phyloP scores from a whole-genome alignment of 140 eudicot genomes.

The Cichorium intybus region DNA sequence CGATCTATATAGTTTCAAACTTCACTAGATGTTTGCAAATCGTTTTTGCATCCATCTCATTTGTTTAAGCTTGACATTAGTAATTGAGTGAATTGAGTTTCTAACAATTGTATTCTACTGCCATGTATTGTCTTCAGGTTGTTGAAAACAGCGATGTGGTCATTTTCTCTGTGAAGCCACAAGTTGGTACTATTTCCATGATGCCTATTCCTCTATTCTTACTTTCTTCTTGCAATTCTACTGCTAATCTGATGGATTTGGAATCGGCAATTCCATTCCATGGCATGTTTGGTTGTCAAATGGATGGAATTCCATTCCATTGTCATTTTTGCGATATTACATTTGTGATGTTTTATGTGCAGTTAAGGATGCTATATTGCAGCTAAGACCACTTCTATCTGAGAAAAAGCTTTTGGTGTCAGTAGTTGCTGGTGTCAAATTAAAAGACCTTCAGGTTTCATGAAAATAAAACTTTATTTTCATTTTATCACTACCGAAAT shows the following conservation, averaged over 20 bases:
- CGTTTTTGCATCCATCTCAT: too few species aligned
- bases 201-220: slow-evolving; percentile 1
- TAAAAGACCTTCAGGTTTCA: slow-evolving; percentile 85
- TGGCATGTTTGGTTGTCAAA: too few species aligned
- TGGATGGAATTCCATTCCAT: too few species aligned
- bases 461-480: neutral
- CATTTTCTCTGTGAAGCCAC: slow-evolving; percentile 82
- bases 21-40: too few species aligned
- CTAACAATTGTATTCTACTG: neutral
- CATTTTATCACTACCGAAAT: neutral
- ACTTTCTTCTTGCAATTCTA: slow-evolving; percentile 9
- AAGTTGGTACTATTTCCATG: slow-evolving; percentile 55
- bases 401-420: slow-evolving; percentile 92
- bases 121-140: slow-evolving; percentile 46
- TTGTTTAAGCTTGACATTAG: neutral
- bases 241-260: too few species aligned
- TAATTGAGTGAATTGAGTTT: slow-evolving; percentile 5
- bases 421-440: slow-evolving; percentile 88
- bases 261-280: too few species aligned
- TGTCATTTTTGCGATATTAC: neutral
- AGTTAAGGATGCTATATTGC: slow-evolving; percentile 70
- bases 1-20: too few species aligned
- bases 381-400: slow-evolving; percentile 69
- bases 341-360: slow-evolving; percentile 12
- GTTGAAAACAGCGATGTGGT: slow-evolving; percentile 83